Percentiles rank a stretch among this genome's conserved stretches.
Conservation (phyloP, 768 basidiomycete species). For the Porpolomopsis calyptriformis region DNA sequence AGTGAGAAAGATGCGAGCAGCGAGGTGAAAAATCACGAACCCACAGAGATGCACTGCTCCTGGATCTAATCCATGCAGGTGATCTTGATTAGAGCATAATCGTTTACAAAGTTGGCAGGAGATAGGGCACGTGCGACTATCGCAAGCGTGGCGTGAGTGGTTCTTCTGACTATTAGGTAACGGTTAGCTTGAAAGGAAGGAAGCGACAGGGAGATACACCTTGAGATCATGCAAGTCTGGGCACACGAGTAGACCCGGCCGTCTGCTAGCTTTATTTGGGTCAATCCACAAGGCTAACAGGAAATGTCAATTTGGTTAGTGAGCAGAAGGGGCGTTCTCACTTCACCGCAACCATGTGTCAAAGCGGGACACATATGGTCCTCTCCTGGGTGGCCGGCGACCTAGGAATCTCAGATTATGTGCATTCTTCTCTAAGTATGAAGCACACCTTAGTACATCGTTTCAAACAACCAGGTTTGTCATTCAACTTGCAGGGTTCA, state of each 20-base stretch:
- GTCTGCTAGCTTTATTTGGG: slow-evolving; percentile 17
- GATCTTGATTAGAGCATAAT: slow-evolving; percentile 38
- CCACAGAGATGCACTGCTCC: slow-evolving; percentile 45
- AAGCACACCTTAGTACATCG: slow-evolving; percentile 36
- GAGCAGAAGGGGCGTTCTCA: slow-evolving; percentile 12
- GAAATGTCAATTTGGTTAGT: slow-evolving; percentile 6
- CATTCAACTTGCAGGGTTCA: slow-evolving; percentile 33
- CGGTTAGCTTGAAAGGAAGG: neutral
- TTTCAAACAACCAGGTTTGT: slow-evolving; percentile 39
- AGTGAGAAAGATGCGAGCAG: neutral
- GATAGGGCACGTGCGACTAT: slow-evolving; percentile 42
- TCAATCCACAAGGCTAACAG: slow-evolving; percentile 33
- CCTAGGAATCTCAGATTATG: neutral
- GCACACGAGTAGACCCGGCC: slow-evolving; percentile 29
- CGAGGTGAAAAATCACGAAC: slow-evolving; percentile 20
- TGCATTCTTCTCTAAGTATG: neutral
- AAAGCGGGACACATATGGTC: slow-evolving; percentile 41
- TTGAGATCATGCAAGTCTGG: slow-evolving; percentile 31
- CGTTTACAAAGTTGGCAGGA: slow-evolving; percentile 46
- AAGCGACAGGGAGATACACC: slow-evolving; percentile 19
- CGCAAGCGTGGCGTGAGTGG: slow-evolving; percentile 41
- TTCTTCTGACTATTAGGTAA: slow-evolving; percentile 30
- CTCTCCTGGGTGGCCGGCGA: slow-evolving; percentile 18
- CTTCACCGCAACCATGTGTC: slow-evolving; percentile 47
- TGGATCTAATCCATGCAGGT: slow-evolving; percentile 40